Conservation (phyloP, 2,329 filamentous ascomycete genomes). For the Alternaria conjuncta region DNA sequence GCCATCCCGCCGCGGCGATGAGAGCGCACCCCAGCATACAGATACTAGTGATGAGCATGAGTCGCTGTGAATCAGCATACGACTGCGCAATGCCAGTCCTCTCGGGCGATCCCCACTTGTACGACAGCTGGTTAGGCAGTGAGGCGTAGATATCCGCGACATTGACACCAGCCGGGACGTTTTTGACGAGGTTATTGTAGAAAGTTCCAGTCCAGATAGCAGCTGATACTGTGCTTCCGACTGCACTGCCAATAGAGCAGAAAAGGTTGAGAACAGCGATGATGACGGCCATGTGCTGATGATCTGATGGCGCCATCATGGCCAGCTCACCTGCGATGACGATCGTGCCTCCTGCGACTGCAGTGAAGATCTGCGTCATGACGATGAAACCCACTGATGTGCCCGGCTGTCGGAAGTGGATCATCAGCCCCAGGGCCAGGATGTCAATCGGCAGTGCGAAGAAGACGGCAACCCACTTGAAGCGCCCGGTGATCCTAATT, state of each 20-base stretch:
- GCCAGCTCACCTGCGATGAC: slow-evolving; percentile 29
- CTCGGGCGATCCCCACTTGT: slow-evolving; percentile 56
- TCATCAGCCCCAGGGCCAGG: slow-evolving; percentile 19
- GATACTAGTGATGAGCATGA: slow-evolving; percentile 37
- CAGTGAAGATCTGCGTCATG: slow-evolving; percentile 38
- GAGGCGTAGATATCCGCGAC: slow-evolving; percentile 55
- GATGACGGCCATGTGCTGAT: slow-evolving; percentile 26
- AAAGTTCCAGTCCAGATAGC: slow-evolving; percentile 69
- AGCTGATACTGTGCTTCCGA: slow-evolving; percentile 59
- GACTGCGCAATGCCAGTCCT: slow-evolving; percentile 47
- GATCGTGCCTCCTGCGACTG: slow-evolving; percentile 28
- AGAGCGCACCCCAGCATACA: slow-evolving; percentile 29
- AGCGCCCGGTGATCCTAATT: slow-evolving; percentile 24
- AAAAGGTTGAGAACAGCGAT: slow-evolving; percentile 62
- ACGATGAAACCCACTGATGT: slow-evolving; percentile 35
- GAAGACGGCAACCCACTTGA: slow-evolving; percentile 22
- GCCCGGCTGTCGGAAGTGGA: slow-evolving; percentile 25
- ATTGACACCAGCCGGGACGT: slow-evolving; percentile 52
- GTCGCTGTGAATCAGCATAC: slow-evolving; percentile 36
- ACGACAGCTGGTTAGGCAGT: slow-evolving; percentile 61
- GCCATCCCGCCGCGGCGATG: slow-evolving; percentile 52
- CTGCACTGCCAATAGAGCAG: slow-evolving; percentile 58
- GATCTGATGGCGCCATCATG: slow-evolving; percentile 25
- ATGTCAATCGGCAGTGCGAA: slow-evolving; percentile 27
- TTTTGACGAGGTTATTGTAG: slow-evolving; percentile 53